phyloP scores from a whole-genome alignment of 2,329 filamentous ascomycete species.

The Periconia sp. region DNA sequence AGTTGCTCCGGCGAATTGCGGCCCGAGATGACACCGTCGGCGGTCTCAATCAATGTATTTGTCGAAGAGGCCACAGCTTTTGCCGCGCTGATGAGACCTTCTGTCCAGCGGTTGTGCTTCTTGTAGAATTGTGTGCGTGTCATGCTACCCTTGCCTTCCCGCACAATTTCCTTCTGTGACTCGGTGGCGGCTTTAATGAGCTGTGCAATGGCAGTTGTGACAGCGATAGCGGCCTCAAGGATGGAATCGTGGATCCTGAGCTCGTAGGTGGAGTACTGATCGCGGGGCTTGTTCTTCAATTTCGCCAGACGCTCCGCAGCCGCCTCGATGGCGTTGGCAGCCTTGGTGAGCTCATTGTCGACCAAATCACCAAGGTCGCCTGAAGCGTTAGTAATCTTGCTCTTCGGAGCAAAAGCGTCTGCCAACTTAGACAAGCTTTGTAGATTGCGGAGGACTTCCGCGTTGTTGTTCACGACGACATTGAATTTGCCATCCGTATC shows the following conservation, averaged over 20 bases:
- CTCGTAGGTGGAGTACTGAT: constrained; percentile 95
- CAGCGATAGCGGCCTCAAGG: constrained; percentile 87
- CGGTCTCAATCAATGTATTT: constrained; percentile 96
- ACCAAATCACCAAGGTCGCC: constrained; percentile 94
- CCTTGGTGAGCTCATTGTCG: constrained; percentile 88
- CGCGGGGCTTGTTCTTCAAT: constrained; percentile 93
- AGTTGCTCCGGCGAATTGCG: constrained; percentile 95
- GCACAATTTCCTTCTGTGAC: constrained; percentile 95
- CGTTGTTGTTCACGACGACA: constrained; percentile 95
- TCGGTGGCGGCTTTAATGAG: constrained; percentile 93
- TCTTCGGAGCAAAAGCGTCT: constrained; percentile 88
- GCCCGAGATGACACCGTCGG: constrained; percentile 89
- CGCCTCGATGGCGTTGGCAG: constrained; percentile 92
- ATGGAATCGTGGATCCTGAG: constrained; percentile 96
- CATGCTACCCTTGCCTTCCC: constrained; percentile 85
- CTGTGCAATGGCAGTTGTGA: constrained; percentile 91
- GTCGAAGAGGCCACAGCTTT: constrained; percentile 95
- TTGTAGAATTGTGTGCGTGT: constrained; percentile 97
- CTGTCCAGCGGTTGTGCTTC: constrained; percentile 99
- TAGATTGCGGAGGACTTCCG: constrained; percentile 92
- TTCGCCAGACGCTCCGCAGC: constrained; percentile 88
- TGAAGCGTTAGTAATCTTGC: constrained; percentile 77
- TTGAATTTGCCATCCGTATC: constrained; percentile 93
- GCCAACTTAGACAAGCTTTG: constrained; percentile 93
- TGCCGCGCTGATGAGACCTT: constrained; percentile 94